A percentile compares a stretch with the other conserved stretches of the same genome.
Conservation (phyloP, 768 basidiomycete genomes). For the Mycena floridula region DNA sequence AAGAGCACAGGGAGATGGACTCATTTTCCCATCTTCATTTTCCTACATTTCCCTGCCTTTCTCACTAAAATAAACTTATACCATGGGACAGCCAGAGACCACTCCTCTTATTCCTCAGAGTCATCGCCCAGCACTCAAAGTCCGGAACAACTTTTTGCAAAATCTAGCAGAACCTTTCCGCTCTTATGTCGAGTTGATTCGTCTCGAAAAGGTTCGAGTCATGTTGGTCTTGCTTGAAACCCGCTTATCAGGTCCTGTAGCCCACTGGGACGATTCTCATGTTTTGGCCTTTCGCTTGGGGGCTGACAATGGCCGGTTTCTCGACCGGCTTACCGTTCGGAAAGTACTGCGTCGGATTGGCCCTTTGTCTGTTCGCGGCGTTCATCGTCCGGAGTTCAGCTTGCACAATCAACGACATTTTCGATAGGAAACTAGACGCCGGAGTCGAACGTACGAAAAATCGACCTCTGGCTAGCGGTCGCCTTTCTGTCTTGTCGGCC, state of each 20-base stretch:
- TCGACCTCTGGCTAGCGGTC: slow-evolving; percentile 44
- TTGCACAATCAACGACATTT: slow-evolving; percentile 52
- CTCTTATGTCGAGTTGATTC: slow-evolving; percentile 45
- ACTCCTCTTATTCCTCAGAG: neutral
- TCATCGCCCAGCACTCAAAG: neutral
- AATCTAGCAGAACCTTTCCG: slow-evolving; percentile 5
- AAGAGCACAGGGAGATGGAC: too few species aligned
- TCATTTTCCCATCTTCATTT: too few species aligned
- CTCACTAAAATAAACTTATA: too few species aligned
- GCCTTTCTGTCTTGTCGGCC: slow-evolving; percentile 37
- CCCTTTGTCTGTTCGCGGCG: slow-evolving; percentile 31
- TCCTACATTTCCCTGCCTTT: too few species aligned
- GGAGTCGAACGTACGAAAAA: slow-evolving; percentile 45
- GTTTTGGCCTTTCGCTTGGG: slow-evolving; percentile 50
- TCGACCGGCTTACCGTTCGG: slow-evolving; percentile 22
- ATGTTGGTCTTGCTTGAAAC: slow-evolving; percentile 1
- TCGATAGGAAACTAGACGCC: slow-evolving; percentile 46
- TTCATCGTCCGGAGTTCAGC: slow-evolving; percentile 42
- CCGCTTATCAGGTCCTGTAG: slow-evolving; percentile 16
- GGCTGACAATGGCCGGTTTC: slow-evolving; percentile 45
- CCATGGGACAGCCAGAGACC: too few species aligned
- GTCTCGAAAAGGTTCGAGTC: slow-evolving; percentile 48
- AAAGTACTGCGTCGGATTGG: slow-evolving; percentile 23
- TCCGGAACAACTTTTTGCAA: neutral
- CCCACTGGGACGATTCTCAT: slow-evolving; percentile 44